Evolutionary conservation across 2,329 filamentous ascomycete species (phyloP), one percentile per base, ranked within the genome.

Genomic region (Pyrenochaeta sp.): DNA sequence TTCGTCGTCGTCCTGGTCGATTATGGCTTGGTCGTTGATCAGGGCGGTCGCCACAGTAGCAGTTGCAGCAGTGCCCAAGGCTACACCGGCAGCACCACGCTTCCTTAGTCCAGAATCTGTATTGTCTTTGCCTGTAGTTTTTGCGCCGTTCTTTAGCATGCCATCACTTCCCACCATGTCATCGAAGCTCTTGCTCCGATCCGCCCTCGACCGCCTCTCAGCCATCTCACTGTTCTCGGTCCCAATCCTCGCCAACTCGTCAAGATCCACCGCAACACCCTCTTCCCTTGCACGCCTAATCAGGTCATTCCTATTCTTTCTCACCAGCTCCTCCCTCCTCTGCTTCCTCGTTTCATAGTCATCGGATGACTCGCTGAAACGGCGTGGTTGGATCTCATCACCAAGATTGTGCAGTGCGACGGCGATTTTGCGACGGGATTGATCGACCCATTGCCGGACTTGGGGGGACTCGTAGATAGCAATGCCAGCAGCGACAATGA

Each of bases 401-500:
- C 82, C 82, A 8, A 85, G 74, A 24, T 75, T 78, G 58, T 84
- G 78, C 21, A 86, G 67, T 10, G 82, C 78, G 45, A 83, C 66
- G 14, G 81, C 81, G 49, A 86, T 78, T 66, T 82, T 85, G 43
- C 81, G 81, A 31, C 83, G 80, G 41, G 81, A 82, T 42, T 80
- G 76, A 43, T 83, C 77, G 39, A 86, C 70, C 83, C 83, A 86
- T 77, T 78, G 74, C 65, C 81, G 76, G 45, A 86, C 76, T 61
- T 85, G 79, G 1, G 83, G 83, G 27, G 80, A 84, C 64, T 86
- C 81, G 67, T 85, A 84, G 31, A 84, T 78, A 38, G 83, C 83
- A 36, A 85, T 77, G 9, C 82, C 80, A 13, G 84, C 82, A 48
- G 83, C 83, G 38, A 85, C 78, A 42, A 86, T 73, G 27, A 86